phyloP scores from a whole-genome alignment of 164 flowering plant genomes.

The Stephania cephalantha region DNA sequence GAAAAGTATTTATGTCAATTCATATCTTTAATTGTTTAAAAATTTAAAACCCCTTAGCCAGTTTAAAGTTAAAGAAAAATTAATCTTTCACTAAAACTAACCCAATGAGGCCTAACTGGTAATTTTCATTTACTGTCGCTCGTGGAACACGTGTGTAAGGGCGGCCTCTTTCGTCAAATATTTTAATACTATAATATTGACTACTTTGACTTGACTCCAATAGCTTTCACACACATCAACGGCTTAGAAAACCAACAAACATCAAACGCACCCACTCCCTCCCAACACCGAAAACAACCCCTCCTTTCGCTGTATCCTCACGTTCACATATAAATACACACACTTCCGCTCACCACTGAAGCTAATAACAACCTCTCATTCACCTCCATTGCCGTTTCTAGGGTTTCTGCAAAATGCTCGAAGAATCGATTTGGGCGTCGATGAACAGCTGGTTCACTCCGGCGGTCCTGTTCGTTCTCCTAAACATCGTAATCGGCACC shows the following conservation, averaged over 20 bases:
- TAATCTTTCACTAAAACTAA: too few relatives aligned
- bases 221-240: too few relatives aligned
- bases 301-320: background rate
- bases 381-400: background rate
- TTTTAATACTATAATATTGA: too few relatives aligned
- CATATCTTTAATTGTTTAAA: too few relatives aligned
- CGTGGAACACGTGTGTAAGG: background rate
- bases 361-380: background rate
- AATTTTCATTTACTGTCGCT: background rate
- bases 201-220: too few relatives aligned
- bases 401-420: constrained; percentile 9
- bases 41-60: too few relatives aligned
- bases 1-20: too few relatives aligned
- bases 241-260: background rate
- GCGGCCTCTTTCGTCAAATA: background rate
- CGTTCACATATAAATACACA: too few relatives aligned
- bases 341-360: background rate
- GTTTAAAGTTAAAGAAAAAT: too few relatives aligned
- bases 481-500: constrained; percentile 56
- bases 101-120: too few relatives aligned
- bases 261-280: background rate
- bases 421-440: constrained; percentile 27
- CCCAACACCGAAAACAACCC: background rate
- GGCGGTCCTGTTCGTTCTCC: constrained; percentile 49
- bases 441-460: constrained; percentile 62